Conservation (phyloP, 2,329 filamentous ascomycete genomes). For the Hirsutella rhossiliensis region DNA sequence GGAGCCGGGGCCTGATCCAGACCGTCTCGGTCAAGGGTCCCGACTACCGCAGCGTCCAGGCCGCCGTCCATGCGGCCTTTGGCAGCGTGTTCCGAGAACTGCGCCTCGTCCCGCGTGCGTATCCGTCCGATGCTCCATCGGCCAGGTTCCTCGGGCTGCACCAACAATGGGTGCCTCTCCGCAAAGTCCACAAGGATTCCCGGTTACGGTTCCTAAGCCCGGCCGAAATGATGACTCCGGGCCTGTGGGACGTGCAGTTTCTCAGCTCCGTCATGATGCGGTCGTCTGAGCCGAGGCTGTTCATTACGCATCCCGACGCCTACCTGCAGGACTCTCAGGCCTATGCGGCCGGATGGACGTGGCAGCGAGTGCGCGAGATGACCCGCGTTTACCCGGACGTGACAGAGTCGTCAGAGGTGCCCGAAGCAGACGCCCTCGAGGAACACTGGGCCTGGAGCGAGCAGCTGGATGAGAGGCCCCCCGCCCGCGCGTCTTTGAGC, state of each 20-base stretch:
- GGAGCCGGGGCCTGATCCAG: conserved; percentile 60
- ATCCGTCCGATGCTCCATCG: conserved; percentile 15
- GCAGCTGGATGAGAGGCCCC: conserved; percentile 45
- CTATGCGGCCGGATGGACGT: conserved; percentile 51
- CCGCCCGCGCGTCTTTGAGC: conserved; percentile 29
- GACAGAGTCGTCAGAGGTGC: conserved; percentile 32
- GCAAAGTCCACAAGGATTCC: conserved; percentile 64
- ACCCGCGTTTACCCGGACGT: conserved; percentile 40
- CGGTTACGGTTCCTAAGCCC: conserved; percentile 58
- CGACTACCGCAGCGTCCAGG: conserved; percentile 56
- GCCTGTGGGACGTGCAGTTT: conserved; percentile 60
- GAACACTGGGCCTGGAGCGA: conserved; percentile 58
- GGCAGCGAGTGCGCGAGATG: conserved; percentile 55
- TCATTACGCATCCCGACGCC: conserved; percentile 62
- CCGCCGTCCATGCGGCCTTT: conserved; percentile 52
- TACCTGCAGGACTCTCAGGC: conserved; percentile 54
- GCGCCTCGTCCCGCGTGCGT: conserved; percentile 18
- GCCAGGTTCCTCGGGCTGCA: conserved; percentile 47
- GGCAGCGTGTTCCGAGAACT: conserved; percentile 38
- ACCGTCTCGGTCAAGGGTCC: conserved; percentile 48
- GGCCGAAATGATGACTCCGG: conserved; percentile 61
- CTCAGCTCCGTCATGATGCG: conserved; percentile 65
- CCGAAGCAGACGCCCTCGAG: conserved; percentile 50
- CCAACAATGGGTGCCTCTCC: conserved; percentile 61
- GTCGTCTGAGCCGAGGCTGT: conserved; percentile 53